These are phyloP conservation scores for Ceratocystis ficicola DNA, from an alignment of 2,329 filamentous ascomycete genomes.

Conservation along the genomic window DNA sequence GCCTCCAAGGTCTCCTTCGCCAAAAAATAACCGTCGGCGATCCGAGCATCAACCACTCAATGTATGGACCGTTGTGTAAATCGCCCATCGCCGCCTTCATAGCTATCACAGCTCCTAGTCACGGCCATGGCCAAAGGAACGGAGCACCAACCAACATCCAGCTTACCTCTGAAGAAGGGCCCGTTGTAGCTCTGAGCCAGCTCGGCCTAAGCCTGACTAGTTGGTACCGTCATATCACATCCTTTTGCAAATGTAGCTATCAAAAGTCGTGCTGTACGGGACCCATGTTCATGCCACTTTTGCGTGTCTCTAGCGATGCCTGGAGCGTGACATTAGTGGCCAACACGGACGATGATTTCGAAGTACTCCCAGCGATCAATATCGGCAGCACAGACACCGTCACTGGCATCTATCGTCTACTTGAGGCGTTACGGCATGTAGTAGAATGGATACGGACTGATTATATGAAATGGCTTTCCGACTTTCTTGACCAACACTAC, in stretches of 20 bases:
- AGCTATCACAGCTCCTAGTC: constrained; percentile 10
- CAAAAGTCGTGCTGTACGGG: constrained; percentile 15
- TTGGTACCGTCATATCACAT: constrained; percentile 16
- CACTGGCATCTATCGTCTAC: constrained; percentile 18
- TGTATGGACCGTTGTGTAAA: constrained; percentile 19
- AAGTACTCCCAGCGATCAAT: constrained; percentile 18
- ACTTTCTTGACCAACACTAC: constrained; percentile 18
- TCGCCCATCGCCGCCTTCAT: constrained; percentile 18
- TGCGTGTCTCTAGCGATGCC: constrained; percentile 16
- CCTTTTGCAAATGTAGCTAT: constrained; percentile 18
- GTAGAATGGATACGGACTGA: constrained; percentile 16
- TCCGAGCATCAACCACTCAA: constrained; percentile 18
- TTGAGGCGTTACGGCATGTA: constrained; percentile 15
- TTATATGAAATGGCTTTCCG: constrained; percentile 20
- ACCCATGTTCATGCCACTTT: constrained; percentile 18
- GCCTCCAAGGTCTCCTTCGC: constrained; percentile 12
- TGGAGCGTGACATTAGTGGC: constrained; percentile 20
- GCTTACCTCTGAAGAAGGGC: not conserved
- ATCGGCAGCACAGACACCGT: constrained; percentile 20
- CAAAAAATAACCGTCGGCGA: constrained; percentile 7
- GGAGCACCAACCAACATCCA: not conserved
- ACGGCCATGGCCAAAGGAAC: constrained; percentile 7
- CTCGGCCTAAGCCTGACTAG: constrained; percentile 11
- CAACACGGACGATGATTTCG: constrained; percentile 18
- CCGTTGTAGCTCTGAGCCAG: constrained; percentile 10